phyloP scores from a whole-genome alignment of 306 rosid genomes.

The Datisca glomerata region DNA sequence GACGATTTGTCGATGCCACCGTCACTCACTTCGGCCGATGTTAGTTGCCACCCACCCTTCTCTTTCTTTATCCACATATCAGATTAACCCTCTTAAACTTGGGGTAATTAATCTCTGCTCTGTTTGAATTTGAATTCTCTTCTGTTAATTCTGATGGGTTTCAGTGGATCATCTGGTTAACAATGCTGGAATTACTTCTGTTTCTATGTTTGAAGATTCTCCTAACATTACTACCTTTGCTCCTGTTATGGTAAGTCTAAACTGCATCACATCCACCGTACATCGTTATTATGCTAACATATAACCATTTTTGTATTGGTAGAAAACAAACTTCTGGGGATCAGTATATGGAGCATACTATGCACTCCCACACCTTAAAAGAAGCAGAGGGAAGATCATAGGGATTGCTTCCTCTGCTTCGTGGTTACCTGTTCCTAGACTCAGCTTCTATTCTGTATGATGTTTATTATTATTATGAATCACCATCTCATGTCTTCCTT shows the following conservation, averaged over 20 bases:
- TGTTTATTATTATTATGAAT: slow-evolving; percentile 1
- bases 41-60: slow-evolving; percentile 11
- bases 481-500: neutral
- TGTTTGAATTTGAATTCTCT: no score
- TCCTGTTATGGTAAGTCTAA: no score
- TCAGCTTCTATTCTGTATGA: slow-evolving; percentile 43
- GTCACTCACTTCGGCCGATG: slow-evolving; percentile 33
- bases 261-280: no score
- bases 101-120: no score
- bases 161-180: slow-evolving; percentile 58
- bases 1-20: slow-evolving; percentile 39
- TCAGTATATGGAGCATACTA: slow-evolving; percentile 32
- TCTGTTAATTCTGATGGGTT: no score
- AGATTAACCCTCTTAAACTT: no score
- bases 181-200: slow-evolving; percentile 43
- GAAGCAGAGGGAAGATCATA: slow-evolving; percentile 43
- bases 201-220: slow-evolving; percentile 34
- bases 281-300: no score
- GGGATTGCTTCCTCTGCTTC: slow-evolving; percentile 40
- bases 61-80: no score
- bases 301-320: no score
- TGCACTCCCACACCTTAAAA: slow-evolving; percentile 45
- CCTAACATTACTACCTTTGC: no score
- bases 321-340: slow-evolving; percentile 71
- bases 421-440: slow-evolving; percentile 33